A percentile compares a stretch with the other conserved stretches of the same genome.
phyloP scores from a whole-genome alignment of 345 rosid genomes.

The Salix arbutifolia region DNA sequence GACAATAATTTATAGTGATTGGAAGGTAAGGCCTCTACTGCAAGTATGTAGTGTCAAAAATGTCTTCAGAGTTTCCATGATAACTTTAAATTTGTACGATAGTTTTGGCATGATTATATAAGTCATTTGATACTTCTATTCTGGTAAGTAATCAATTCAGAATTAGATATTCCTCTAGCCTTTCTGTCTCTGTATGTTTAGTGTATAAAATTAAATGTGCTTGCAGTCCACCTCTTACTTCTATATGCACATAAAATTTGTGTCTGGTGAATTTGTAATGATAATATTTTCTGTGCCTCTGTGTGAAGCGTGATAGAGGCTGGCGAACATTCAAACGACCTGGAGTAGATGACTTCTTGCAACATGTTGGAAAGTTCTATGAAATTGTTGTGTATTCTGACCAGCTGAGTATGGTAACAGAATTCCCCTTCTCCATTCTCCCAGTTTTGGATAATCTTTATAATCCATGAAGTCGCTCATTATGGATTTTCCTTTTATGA shows the following conservation, averaged over 20 bases:
- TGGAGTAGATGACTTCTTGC: slow-evolving; percentile 92
- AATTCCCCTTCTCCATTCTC: neutral
- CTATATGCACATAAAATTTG: neutral
- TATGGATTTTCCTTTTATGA: slow-evolving; percentile 7
- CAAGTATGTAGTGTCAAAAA: neutral
- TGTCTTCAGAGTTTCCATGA: neutral
- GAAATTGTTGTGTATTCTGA: slow-evolving; percentile 90
- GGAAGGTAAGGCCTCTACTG: slow-evolving; percentile 59
- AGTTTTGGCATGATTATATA: neutral
- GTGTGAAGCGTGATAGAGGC: slow-evolving; percentile 85
- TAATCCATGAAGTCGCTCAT: slow-evolving; percentile 1
- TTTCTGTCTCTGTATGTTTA: neutral
- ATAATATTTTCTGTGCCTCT: slow-evolving; percentile 12
- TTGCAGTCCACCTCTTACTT: neutral
- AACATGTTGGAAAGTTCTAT: slow-evolving; percentile 73
- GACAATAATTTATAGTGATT: slow-evolving; percentile 83
- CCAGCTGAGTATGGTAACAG: slow-evolving; percentile 67
- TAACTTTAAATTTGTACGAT: neutral
- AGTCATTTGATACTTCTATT: neutral
- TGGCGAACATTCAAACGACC: slow-evolving; percentile 99
- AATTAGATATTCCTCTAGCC: neutral
- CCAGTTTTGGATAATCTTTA: neutral
- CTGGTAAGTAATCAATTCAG: neutral
- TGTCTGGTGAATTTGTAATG: neutral
- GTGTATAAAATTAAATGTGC: neutral